phyloP scores from a whole-genome alignment of 2,329 filamentous ascomycete species.

The Thielaviopsis ethacetica region DNA sequence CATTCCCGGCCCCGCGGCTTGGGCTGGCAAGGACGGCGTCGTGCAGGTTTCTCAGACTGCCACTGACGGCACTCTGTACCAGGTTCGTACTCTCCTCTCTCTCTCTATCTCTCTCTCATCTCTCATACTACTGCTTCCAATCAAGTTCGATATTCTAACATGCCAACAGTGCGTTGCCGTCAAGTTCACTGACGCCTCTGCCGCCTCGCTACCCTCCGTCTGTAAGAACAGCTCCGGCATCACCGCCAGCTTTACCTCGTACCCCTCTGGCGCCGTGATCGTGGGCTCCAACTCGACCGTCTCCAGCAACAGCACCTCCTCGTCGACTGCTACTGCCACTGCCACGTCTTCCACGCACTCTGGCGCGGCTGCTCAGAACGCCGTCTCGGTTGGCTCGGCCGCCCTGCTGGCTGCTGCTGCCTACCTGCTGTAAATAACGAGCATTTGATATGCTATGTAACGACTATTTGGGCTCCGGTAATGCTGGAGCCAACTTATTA shows the following conservation, averaged over 20 bases:
- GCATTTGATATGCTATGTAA: background rate
- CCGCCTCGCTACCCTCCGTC: constrained; percentile 4
- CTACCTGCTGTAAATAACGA: constrained; percentile 6
- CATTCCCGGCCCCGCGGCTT: constrained; percentile 32
- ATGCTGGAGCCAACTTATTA: background rate
- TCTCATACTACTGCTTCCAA: background rate
- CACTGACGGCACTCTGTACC: constrained; percentile 38
- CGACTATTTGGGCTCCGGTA: background rate
- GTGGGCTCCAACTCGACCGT: constrained; percentile 8
- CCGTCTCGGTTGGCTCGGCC: constrained; percentile 7
- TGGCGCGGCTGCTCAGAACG: constrained; percentile 6
- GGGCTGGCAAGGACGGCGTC: constrained; percentile 37
- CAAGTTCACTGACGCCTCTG: constrained; percentile 3
- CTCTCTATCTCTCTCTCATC: no score
- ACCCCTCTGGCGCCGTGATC: constrained; percentile 7
- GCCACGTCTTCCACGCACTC: constrained; percentile 1
- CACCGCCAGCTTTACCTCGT: background rate
- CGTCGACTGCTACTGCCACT: constrained; percentile 1
- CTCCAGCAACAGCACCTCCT: background rate
- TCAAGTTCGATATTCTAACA: background rate
- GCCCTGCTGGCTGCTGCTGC: constrained; percentile 10
- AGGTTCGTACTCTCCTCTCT: constrained; percentile 23
- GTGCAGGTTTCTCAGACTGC: constrained; percentile 35
- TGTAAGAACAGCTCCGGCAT: constrained; percentile 8
- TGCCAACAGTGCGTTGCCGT: constrained; percentile 9